Evolutionary conservation across 441 rosid genomes (phyloP).

Genomic region (Arabidopsis lyrata): DNA sequence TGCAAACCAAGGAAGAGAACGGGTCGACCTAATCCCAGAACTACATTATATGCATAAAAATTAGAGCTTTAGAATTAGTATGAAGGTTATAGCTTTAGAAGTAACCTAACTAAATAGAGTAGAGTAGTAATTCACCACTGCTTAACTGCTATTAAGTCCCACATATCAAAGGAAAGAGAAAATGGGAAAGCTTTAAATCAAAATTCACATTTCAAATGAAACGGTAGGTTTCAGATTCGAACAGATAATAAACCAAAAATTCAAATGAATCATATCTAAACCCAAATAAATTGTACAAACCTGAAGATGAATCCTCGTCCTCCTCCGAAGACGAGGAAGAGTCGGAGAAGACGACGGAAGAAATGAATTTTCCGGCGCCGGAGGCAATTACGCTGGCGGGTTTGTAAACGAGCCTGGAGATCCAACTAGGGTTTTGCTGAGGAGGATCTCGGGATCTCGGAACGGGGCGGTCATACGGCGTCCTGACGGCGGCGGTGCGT

Average conservation of each 20-base stretch:
- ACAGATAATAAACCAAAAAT: neutral
- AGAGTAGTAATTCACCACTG: slow-evolving; percentile 17
- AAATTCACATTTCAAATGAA: slow-evolving; percentile 26
- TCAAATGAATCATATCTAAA: neutral
- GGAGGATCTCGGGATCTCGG: slow-evolving; percentile 36
- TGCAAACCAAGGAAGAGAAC: slow-evolving; percentile 9
- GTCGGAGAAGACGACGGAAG: slow-evolving; percentile 69
- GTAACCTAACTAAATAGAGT: slow-evolving; percentile 12
- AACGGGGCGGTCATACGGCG: slow-evolving; percentile 69
- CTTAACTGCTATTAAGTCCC: slow-evolving; percentile 20
- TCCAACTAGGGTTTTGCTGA: slow-evolving; percentile 84
- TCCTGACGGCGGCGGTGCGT: slow-evolving; percentile 46
- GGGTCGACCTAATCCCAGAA: slow-evolving; percentile 6
- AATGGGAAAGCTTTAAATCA: slow-evolving; percentile 30
- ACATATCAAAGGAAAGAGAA: slow-evolving; percentile 28
- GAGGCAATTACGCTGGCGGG: slow-evolving; percentile 83
- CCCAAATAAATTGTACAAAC: slow-evolving; percentile 35
- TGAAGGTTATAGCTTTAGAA: slow-evolving; percentile 7
- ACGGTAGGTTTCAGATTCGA: slow-evolving; percentile 19
- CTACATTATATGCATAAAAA: neutral
- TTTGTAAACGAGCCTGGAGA: slow-evolving; percentile 70
- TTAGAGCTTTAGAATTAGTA: neutral
- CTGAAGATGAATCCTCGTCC: slow-evolving; percentile 56
- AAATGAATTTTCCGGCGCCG: slow-evolving; percentile 75
- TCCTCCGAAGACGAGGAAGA: slow-evolving; percentile 64